These are phyloP conservation scores for Salvia hispanica DNA, from an alignment of 257 asterid species.

Conservation along the genomic window DNA sequence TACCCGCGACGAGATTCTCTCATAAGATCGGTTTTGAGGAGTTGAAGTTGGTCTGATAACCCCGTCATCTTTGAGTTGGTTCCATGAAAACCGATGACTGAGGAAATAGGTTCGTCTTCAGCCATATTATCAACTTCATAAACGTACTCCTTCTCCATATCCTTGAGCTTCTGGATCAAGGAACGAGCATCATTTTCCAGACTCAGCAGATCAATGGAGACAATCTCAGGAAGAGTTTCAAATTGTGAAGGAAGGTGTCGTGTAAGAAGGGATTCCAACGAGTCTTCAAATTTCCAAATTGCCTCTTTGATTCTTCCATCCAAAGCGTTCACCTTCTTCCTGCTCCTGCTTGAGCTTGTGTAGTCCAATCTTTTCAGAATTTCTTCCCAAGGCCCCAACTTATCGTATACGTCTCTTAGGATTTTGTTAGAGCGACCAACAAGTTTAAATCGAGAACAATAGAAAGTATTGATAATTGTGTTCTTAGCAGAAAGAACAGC, in stretches of 20 bases:
- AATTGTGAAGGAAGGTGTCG: too few species aligned
- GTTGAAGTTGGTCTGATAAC: not conserved
- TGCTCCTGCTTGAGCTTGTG: not conserved
- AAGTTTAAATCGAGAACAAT: not conserved
- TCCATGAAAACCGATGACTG: too few species aligned
- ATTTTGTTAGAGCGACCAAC: not conserved
- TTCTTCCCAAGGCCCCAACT: not conserved
- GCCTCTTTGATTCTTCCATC: not conserved
- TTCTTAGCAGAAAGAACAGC: constrained; percentile 14
- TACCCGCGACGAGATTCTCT: too few species aligned
- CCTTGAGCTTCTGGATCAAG: not conserved
- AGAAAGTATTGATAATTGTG: not conserved
- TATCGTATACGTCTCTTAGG: not conserved
- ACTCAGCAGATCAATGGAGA: not conserved
- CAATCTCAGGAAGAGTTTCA: too few species aligned
- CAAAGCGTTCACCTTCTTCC: constrained; percentile 6
- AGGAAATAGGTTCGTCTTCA: too few species aligned
- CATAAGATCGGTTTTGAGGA: too few species aligned
- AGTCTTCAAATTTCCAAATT: not conserved
- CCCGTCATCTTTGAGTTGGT: constrained; percentile 9
- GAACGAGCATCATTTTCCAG: not conserved
- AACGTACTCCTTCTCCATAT: not conserved
- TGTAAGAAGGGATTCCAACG: not conserved
- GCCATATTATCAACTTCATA: not conserved
- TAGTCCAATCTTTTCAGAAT: not conserved